Evolutionary conservation across 768 basidiomycete species (phyloP).

Genomic region (Leucocoprinus birnbaumii): DNA sequence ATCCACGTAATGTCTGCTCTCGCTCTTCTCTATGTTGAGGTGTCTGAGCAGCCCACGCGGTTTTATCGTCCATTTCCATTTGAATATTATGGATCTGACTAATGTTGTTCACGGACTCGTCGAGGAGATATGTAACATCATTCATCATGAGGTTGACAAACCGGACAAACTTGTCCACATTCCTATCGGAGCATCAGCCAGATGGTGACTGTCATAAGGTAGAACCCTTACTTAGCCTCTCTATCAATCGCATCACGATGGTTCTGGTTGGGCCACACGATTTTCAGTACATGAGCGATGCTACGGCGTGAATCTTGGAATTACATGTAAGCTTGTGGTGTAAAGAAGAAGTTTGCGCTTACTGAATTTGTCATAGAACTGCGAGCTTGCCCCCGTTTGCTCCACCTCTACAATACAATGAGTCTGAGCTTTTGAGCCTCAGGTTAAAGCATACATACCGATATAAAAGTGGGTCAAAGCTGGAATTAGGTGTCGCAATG

Average conservation of each 20-base stretch:
- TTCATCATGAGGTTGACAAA: slow-evolving; percentile 99
- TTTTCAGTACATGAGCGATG: slow-evolving; percentile 83
- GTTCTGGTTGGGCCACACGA: slow-evolving; percentile 86
- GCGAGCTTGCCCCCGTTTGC: slow-evolving; percentile 94
- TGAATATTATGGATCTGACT: slow-evolving; percentile 87
- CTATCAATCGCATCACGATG: slow-evolving; percentile 84
- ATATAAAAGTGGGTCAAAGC: slow-evolving; percentile 94
- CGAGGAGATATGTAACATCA: slow-evolving; percentile 97
- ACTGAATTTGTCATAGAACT: slow-evolving; percentile 99
- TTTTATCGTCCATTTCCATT: slow-evolving; percentile 75
- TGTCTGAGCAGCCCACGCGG: slow-evolving; percentile 65
- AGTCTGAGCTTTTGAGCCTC: neutral
- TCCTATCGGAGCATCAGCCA: slow-evolving; percentile 37
- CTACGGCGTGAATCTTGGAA: slow-evolving; percentile 55
- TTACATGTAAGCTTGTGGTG: neutral
- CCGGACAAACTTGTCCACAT: slow-evolving; percentile 90
- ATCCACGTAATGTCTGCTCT: slow-evolving; percentile 68
- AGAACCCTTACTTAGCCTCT: slow-evolving; percentile 65
- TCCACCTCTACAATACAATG: slow-evolving; percentile 76
- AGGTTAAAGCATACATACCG: slow-evolving; percentile 43
- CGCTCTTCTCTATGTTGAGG: slow-evolving; percentile 80
- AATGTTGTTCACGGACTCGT: slow-evolving; percentile 90
- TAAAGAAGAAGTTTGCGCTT: slow-evolving; percentile 25
- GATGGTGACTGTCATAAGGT: neutral
- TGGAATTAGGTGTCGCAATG: slow-evolving; percentile 86